Evolutionary conservation across 257 asterid species (phyloP).

Genomic region (Ligustrum vulgare): DNA sequence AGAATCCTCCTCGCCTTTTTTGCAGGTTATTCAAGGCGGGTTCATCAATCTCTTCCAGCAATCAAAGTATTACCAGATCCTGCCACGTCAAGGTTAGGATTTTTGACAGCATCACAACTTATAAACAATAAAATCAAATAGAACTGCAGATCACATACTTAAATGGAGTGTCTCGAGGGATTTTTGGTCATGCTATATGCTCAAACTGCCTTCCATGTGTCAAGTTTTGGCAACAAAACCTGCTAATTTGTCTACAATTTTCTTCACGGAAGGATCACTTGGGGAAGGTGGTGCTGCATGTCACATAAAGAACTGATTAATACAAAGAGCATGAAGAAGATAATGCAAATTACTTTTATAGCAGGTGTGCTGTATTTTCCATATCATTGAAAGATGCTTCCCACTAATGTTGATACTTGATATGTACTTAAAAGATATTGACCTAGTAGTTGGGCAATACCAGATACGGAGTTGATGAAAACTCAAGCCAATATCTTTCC

Average conservation of each 20-base stretch:
- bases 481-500: too few species aligned
- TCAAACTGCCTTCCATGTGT: slow-evolving; percentile 89
- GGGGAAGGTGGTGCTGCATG: slow-evolving; percentile 92
- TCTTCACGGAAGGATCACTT: slow-evolving; percentile 94
- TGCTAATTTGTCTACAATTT: slow-evolving; percentile 86
- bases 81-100: too few species aligned
- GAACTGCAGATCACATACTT: too few species aligned
- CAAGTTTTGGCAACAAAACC: slow-evolving; percentile 77
- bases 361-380: slow-evolving; percentile 83
- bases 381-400: slow-evolving; percentile 76
- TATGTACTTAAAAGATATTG: slow-evolving; percentile 55
- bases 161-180: slow-evolving; percentile 93
- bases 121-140: too few species aligned
- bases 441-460: too few species aligned
- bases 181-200: slow-evolving; percentile 79
- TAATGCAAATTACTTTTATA: slow-evolving; percentile 81
- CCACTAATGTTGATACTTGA: slow-evolving; percentile 66
- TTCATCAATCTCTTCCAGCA: too few species aligned
- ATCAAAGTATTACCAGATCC: too few species aligned
- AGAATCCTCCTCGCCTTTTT: too few species aligned
- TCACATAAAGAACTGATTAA: slow-evolving; percentile 94
- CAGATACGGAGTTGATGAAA: too few species aligned
- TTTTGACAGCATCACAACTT: too few species aligned
- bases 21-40: too few species aligned
- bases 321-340: slow-evolving; percentile 84